Evolutionary conservation across 1,139 yeast genomes (phyloP), one percentile per base, ranked within the genome.

Genomic region (Taiozyma sp.): DNA sequence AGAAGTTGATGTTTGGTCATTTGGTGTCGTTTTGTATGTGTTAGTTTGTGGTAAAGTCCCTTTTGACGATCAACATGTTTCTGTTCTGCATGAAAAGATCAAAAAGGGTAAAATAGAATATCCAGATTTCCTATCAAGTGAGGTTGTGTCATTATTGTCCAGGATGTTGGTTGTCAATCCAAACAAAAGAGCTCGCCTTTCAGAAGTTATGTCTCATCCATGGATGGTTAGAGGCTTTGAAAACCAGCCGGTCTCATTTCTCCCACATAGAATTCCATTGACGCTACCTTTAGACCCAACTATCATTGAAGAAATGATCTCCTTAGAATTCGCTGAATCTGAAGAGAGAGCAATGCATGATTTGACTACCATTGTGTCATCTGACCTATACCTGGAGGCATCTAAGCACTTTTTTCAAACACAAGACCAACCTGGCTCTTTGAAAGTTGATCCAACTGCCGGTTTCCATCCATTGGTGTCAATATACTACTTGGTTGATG

Each of bases 11-110:
- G 86, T 93, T 30, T 93, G 99, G 99, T 89, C 97, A 6, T 92
- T 92, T 74, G 99, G 99, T 53, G 97, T 93, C 46, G 97, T 93
- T 0, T 72, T 95, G 40, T 93, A 90, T 65, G 99, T 93, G 19
- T 73, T 95, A 56, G 97, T 93, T 3, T 92, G 97, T 67, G 99
- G 99, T 50, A 92, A 91, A 66, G 98, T 95, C 8, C 99, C 99
- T 14, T 95, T 95, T 69, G 99, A 95, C 68, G 99, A 95, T 66
- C 96, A 90, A 65, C 84, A 89, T 55, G 96, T 96, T 60, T 87
- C 93, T 46, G 95, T 89, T 2, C 76, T 95, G 61, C 99, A 95
- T 67, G 96, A 91, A 59, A 92, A 92, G 69, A 95, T 95, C 67
- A 95, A 93, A 65, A 80, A 86, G 57, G 99, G 99, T 40, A 78